Conservation (phyloP, 495 filamentous ascomycete species). For the Neurospora sublineolata region DNA sequence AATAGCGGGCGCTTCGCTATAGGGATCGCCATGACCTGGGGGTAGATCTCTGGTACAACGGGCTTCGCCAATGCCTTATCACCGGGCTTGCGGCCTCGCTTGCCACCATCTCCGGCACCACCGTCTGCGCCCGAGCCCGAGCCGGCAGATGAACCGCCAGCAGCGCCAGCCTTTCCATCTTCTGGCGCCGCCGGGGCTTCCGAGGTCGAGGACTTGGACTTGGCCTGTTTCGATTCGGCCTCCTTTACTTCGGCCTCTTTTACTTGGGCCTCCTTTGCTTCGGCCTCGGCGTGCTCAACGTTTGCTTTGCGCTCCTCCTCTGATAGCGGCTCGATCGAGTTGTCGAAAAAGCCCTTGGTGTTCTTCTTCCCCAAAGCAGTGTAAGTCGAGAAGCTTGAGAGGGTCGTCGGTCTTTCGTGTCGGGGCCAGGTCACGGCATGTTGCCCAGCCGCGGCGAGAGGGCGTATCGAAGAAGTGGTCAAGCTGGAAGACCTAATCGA, state of each 20-base stretch:
- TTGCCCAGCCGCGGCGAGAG: conserved; percentile 6
- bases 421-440: conserved; percentile 6
- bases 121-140: conserved; percentile 35
- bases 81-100: conserved; percentile 49
- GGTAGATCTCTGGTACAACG: conserved; percentile 85
- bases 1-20: conserved; percentile 91
- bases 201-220: conserved; percentile 29
- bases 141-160: conserved; percentile 20
- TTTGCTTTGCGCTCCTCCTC: conserved; percentile 39
- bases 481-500: conserved; percentile 7
- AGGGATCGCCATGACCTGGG: conserved; percentile 97
- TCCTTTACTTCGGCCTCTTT: conserved; percentile 27
- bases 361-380: conserved; percentile 28
- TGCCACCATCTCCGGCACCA: conserved; percentile 35
- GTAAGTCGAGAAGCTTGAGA: conserved; percentile 30
- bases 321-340: conserved; percentile 26
- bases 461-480: conserved; percentile 7
- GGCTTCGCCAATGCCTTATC: conserved; percentile 77
- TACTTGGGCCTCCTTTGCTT: conserved; percentile 23
- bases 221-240: conserved; percentile 19
- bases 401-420: conserved; percentile 7
- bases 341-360: conserved; percentile 33
- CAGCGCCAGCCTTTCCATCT: conserved; percentile 33
- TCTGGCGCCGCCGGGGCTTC: conserved; percentile 26
- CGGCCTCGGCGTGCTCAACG: conserved; percentile 30